phyloP scores from a whole-genome alignment of 2,329 filamentous ascomycete genomes.

The Fusarium subglutinans region DNA sequence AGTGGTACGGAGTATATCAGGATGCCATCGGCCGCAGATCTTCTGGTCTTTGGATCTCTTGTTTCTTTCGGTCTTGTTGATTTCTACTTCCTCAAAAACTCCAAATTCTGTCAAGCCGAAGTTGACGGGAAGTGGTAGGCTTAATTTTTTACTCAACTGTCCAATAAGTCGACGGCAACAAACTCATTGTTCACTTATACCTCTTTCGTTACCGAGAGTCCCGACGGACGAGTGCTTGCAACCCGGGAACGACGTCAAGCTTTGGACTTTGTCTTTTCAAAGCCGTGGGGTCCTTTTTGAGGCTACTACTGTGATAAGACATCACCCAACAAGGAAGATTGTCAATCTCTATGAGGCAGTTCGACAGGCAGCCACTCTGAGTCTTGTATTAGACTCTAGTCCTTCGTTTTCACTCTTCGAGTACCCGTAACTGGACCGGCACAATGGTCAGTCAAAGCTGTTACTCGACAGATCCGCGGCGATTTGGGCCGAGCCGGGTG shows the following conservation, averaged over 20 bases:
- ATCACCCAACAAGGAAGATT: not conserved
- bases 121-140: not conserved
- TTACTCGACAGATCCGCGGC: slow-evolving; percentile 35
- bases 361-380: not conserved
- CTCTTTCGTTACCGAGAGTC: slow-evolving; percentile 2
- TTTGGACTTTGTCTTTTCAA: slow-evolving; percentile 4
- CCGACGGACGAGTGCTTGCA: slow-evolving; percentile 32
- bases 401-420: not conserved
- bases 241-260: slow-evolving; percentile 10
- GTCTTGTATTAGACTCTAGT: not conserved
- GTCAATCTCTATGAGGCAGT: slow-evolving; percentile 21
- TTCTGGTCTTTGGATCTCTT: slow-evolving; percentile 14
- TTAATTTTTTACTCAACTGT: slow-evolving; percentile 2
- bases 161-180: not conserved
- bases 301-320: not conserved
- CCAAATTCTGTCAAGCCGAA: not conserved
- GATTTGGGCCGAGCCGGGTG: slow-evolving; percentile 18
- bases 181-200: not conserved
- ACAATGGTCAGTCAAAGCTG: slow-evolving; percentile 36
- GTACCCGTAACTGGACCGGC: not conserved
- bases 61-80: slow-evolving; percentile 10
- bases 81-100: not conserved
- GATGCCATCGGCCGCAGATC: slow-evolving; percentile 33
- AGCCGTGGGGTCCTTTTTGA: not conserved
- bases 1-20: slow-evolving; percentile 40